phyloP scores from a whole-genome alignment of 306 rosid genomes.

The Vigna trinervia region DNA sequence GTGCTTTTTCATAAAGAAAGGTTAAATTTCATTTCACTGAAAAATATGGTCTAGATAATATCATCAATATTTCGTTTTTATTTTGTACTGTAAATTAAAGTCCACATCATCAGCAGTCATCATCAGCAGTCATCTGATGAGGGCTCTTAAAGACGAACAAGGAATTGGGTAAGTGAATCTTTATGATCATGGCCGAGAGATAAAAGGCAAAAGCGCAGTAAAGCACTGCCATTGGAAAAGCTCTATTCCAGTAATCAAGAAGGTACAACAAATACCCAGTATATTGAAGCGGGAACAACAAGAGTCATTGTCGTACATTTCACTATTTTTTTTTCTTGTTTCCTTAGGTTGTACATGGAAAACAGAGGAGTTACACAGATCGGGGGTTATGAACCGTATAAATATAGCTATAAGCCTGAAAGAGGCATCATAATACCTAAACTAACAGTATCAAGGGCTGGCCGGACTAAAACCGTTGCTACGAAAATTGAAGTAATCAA shows the following conservation, averaged over 20 bases:
- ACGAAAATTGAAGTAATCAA: conserved; percentile 17
- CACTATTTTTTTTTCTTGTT: background rate
- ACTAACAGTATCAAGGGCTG: background rate
- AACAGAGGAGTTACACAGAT: background rate
- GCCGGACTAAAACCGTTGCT: conserved; percentile 7
- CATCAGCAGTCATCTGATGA: background rate
- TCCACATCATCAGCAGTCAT: background rate
- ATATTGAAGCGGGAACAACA: background rate
- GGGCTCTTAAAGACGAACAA: background rate
- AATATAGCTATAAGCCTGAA: conserved; percentile 3
- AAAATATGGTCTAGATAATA: background rate
- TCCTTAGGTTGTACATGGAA: background rate
- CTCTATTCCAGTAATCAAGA: too few species aligned
- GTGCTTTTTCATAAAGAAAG: background rate
- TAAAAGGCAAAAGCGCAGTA: background rate
- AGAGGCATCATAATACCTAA: background rate
- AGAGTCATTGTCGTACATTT: conserved; percentile 4
- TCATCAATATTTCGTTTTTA: background rate
- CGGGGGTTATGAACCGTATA: conserved; percentile 6
- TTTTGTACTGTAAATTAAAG: background rate
- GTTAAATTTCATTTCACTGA: background rate
- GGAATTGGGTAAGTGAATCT: background rate
- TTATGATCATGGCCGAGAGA: background rate
- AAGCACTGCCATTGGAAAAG: background rate
- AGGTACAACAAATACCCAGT: background rate